phyloP scores from a whole-genome alignment of 2,329 filamentous ascomycete genomes.

The Diaporthe nobilis region DNA sequence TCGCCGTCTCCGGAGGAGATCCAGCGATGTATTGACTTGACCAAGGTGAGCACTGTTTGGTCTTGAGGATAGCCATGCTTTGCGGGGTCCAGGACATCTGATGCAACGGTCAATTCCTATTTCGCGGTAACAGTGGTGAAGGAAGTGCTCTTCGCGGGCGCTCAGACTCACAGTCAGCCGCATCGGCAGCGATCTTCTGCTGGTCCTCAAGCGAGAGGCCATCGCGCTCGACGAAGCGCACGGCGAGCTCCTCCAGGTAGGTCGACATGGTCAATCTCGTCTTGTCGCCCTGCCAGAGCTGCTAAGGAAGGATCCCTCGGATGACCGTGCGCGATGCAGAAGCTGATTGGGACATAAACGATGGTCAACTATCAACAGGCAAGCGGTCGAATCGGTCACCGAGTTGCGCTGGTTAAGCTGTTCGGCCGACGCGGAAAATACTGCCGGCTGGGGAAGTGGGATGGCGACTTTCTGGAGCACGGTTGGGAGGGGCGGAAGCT shows the following conservation, averaged over 20 bases:
- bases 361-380: background rate
- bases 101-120: background rate
- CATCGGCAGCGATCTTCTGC: constrained; percentile 39
- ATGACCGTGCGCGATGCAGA: constrained; percentile 10
- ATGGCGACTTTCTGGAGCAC: constrained; percentile 15
- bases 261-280: constrained; percentile 31
- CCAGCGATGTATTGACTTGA: constrained; percentile 37
- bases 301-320: background rate
- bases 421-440: constrained; percentile 25
- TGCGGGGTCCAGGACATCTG: constrained; percentile 27
- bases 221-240: constrained; percentile 41
- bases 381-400: constrained; percentile 3
- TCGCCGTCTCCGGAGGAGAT: constrained; percentile 22
- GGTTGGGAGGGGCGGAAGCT: background rate
- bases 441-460: constrained; percentile 36
- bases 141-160: no score
- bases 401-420: background rate
- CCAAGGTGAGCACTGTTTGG: constrained; percentile 27
- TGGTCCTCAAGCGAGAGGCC: constrained; percentile 38
- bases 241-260: constrained; percentile 39
- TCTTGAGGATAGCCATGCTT: constrained; percentile 25
- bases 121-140: background rate
- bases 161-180: constrained; percentile 35
- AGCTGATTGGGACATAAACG: background rate
- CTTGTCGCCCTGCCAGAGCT: constrained; percentile 1